Percentiles rank a stretch among this genome's conserved stretches.
These are phyloP conservation scores for Aspergillus sp. DNA, from an alignment of 2,329 filamentous ascomycete species.

Conservation along the genomic window DNA sequence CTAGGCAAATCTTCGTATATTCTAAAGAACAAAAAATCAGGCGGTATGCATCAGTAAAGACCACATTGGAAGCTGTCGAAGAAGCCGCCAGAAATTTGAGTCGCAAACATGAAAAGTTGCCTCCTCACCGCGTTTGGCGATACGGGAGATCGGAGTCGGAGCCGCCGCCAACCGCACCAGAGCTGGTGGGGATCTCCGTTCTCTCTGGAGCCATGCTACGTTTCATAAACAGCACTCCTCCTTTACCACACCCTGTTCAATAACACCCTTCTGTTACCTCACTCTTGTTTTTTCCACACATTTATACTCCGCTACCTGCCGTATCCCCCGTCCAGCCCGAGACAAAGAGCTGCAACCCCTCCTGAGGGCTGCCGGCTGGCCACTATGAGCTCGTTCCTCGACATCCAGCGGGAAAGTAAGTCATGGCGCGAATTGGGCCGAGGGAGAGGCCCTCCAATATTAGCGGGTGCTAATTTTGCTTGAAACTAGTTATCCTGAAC, in stretches of 20 bases:
- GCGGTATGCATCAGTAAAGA: neutral
- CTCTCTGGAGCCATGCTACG: conserved; percentile 19
- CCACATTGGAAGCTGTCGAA: neutral
- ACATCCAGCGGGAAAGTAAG: conserved; percentile 77
- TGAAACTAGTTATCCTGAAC: conserved; percentile 64
- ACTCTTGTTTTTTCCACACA: neutral
- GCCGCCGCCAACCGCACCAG: conserved; percentile 13
- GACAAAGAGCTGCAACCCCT: conserved; percentile 19
- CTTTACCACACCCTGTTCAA: neutral
- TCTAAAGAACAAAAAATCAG: neutral
- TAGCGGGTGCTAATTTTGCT: neutral
- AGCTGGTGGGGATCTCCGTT: conserved; percentile 19
- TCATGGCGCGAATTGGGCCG: neutral
- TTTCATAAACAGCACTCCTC: conserved; percentile 23
- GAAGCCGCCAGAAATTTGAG: neutral
- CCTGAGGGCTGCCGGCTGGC: conserved; percentile 37
- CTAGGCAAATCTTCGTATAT: neutral
- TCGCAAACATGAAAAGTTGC: neutral
- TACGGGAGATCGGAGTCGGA: conserved; percentile 1
- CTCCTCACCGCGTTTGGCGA: conserved; percentile 5
- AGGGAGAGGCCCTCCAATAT: neutral
- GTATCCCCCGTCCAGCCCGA: conserved; percentile 13
- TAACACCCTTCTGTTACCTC: neutral
- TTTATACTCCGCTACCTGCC: neutral
- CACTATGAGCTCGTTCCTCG: conserved; percentile 83